Evolutionary conservation across 2,329 filamentous ascomycete genomes (phyloP), one percentile per base, ranked within the genome.

Genomic region (Verticillium dahliae): DNA sequence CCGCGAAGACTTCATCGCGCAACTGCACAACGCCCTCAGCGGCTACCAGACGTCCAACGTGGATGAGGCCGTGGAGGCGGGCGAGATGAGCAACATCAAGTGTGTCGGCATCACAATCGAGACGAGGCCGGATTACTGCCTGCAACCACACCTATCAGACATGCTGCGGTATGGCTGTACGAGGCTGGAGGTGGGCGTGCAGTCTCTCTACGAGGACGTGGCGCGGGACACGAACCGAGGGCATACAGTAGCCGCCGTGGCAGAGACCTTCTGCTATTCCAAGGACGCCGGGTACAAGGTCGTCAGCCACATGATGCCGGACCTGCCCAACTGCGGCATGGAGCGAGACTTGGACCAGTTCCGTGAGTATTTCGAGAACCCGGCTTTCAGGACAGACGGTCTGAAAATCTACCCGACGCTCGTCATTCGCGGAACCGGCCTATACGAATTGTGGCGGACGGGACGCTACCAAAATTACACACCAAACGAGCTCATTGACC

Each of bases 281-380:
- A 99, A 99, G 76, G 96, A 99, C 74, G 92, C 96, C 6, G 95
- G 95, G 1, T 99, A 97, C 84, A 99, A 99, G 75, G 95, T 99
- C 1, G 95, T 99, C 65, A 96, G 91, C 67, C 95, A 99, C 77
- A 99, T 99, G 95, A 99, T 99, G 95, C 95, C 95, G 1, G 95
- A 99, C 73, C 78, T 99, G 57, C 95, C 95, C 3, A 99, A 99
- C 69, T 95, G 99, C 2, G 95, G 95, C 61, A 97, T 98, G 90
- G 96, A 99, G 77, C 89, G 95, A 69, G 95, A 99, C 72, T 81
- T 99, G 54, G 93, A 96, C 71, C 95, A 99, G 69, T 99, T 99
- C 76, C 85, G 91, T 66, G 96, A 99, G 73, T 99, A 99, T 74
- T 99, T 99, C 70, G 92, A 97, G 72, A 98, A 92, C 73, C 95